Evolutionary conservation across 495 filamentous ascomycete species (phyloP), one percentile per base, ranked within the genome.

Genomic region (Aspergillus ellipticus): DNA sequence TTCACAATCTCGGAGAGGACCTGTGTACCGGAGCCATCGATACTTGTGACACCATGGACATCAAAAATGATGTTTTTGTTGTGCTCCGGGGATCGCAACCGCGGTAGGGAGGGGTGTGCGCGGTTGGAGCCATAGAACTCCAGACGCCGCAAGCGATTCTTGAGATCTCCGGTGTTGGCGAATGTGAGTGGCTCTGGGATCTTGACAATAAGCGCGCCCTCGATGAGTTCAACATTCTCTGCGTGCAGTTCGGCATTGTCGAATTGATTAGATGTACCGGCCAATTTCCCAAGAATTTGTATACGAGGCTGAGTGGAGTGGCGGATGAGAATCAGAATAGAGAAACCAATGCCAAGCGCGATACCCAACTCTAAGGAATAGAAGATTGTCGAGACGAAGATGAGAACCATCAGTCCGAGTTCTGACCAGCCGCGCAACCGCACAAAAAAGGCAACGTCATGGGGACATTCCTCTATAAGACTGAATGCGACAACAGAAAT

Each of bases 131-230:
- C 94, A 63, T 97, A 96, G 20, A 89, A 76, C 69, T 97, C 94
- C 6, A 98, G 73, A 11, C 95, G 77, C 15, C 89, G 78, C 5
- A 98, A 79, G 7, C 95, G 78, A 53, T 84, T 86, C 74, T 92
- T 96, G 19, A 98, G 76, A 52, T 94, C 89, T 17, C 95, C 95
- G 1, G 95, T 97, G 65, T 98, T 98, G 51, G 94, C 93, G 62
- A 98, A 98, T 0, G 95, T 97, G 39, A 98, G 77, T 0, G 93
- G 93, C 62, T 97, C 95, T 0, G 94, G 94, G 61, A 98, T 96
- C 71, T 96, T 97, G 49, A 97, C 91, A 57, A 98, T 96, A 31
- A 98, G 70, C 54, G 89, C 93, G 11, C 92, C 90, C 63, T 96
- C 90, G 47, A 97, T 79, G 57, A 96, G 89, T 65, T 97, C 93